phyloP scores from a whole-genome alignment of 2,329 filamentous ascomycete genomes.

The Alternaria viburni region DNA sequence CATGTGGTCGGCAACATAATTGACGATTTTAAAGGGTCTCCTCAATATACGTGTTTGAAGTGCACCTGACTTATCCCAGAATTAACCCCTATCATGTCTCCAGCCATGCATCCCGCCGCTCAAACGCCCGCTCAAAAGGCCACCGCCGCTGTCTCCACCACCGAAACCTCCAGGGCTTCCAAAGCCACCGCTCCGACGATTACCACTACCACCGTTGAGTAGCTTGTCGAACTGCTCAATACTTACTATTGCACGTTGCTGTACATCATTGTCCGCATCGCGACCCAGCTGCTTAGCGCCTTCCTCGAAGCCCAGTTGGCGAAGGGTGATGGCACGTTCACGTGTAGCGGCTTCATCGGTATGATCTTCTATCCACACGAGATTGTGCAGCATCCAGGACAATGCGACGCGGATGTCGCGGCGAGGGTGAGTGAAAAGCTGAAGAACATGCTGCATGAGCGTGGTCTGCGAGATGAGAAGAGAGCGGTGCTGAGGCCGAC shows the following conservation, averaged over 20 bases:
- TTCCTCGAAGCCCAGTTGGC: slow-evolving; percentile 72
- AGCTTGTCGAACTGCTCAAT: slow-evolving; percentile 62
- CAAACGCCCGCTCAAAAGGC: slow-evolving; percentile 12
- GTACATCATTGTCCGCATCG: slow-evolving; percentile 80
- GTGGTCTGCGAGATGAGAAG: slow-evolving; percentile 70
- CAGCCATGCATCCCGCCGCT: slow-evolving; percentile 22
- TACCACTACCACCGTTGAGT: slow-evolving; percentile 11
- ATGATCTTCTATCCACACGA: slow-evolving; percentile 81
- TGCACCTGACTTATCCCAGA: neutral
- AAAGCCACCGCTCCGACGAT: slow-evolving; percentile 9
- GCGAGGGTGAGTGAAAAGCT: slow-evolving; percentile 75
- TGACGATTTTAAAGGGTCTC: neutral
- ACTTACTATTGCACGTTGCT: slow-evolving; percentile 82
- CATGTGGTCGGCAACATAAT: neutral
- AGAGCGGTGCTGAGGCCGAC: slow-evolving; percentile 77
- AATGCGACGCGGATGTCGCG: slow-evolving; percentile 77
- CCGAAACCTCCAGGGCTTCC: slow-evolving; percentile 13
- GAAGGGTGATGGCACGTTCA: slow-evolving; percentile 71
- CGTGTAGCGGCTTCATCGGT: slow-evolving; percentile 69
- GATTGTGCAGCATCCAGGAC: slow-evolving; percentile 84
- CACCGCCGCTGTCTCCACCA: slow-evolving; percentile 11
- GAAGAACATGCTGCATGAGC: slow-evolving; percentile 73
- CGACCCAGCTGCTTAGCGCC: slow-evolving; percentile 66
- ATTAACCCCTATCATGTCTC: slow-evolving; percentile 25
- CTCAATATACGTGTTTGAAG: neutral